Conservation (phyloP, 768 basidiomycete genomes). For the Naematelia aurantialba region DNA sequence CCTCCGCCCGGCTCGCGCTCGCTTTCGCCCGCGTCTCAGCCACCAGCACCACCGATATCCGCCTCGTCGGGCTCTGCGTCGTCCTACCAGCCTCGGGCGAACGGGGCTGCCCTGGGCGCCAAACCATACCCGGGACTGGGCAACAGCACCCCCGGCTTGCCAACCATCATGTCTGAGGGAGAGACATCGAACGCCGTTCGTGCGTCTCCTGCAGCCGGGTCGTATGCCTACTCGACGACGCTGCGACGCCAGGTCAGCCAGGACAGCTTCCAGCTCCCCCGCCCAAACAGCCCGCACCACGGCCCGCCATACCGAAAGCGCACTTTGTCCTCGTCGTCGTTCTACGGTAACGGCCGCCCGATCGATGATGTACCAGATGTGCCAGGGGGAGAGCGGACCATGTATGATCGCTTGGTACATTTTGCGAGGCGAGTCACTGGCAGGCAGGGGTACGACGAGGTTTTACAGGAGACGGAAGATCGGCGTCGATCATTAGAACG, state of each 20-base stretch:
- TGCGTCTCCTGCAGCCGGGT: conserved; percentile 12
- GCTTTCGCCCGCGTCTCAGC: conserved; percentile 13
- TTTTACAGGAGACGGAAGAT: conserved; percentile 23
- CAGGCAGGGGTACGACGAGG: conserved; percentile 24
- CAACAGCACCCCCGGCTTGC: background rate
- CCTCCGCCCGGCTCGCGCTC: conserved; percentile 27
- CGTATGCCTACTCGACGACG: conserved; percentile 44
- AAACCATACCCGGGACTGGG: background rate
- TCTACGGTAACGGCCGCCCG: background rate
- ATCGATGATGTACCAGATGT: background rate
- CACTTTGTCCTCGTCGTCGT: background rate
- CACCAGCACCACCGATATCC: conserved; percentile 1
- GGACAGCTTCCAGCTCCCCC: conserved; percentile 12
- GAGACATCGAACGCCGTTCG: background rate
- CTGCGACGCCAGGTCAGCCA: conserved; percentile 28
- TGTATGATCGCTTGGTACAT: conserved; percentile 15
- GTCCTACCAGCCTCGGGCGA: conserved; percentile 1
- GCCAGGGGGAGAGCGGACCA: background rate
- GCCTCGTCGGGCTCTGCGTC: conserved; percentile 5
- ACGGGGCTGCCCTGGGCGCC: background rate
- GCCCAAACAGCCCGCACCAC: conserved; percentile 8
- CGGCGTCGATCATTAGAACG: conserved; percentile 15
- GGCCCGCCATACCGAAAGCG: conserved; percentile 13
- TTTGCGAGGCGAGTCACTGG: conserved; percentile 24
- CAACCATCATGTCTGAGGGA: background rate